phyloP scores from a whole-genome alignment of 129 eudicot species.

The Logfia minima region DNA sequence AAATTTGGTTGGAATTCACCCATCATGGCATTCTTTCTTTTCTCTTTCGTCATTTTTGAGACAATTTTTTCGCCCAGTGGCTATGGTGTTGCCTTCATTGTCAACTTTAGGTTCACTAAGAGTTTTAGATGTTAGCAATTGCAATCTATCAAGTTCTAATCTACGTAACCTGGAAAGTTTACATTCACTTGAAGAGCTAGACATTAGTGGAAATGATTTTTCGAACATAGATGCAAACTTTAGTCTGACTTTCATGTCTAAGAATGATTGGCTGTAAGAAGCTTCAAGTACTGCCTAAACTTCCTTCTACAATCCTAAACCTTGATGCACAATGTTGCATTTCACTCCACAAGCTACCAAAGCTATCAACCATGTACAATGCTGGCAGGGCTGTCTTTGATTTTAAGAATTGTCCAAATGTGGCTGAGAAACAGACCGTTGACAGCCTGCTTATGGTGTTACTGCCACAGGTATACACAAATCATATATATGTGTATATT shows the following conservation, averaged over 20 bases:
- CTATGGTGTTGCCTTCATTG: constrained; percentile 33
- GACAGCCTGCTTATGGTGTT: constrained; percentile 28
- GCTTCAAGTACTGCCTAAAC: constrained; percentile 27
- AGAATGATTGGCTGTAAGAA: constrained; percentile 31
- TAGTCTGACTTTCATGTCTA: constrained; percentile 26
- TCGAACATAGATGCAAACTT: constrained; percentile 29
- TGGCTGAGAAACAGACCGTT: constrained; percentile 13
- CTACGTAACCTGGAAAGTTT: constrained; percentile 23
- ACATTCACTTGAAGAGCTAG: constrained; percentile 34
- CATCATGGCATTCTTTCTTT: constrained; percentile 20
- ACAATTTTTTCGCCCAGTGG: neutral
- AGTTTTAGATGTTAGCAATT: constrained; percentile 31
- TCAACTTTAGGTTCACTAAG: constrained; percentile 31
- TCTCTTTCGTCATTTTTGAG: constrained; percentile 9
- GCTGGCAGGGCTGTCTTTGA: constrained; percentile 26
- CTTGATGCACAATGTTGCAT: constrained; percentile 28
- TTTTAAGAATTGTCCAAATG: constrained; percentile 34
- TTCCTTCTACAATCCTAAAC: constrained; percentile 28
- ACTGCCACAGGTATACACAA: constrained; percentile 28
- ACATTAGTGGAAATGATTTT: constrained; percentile 41
- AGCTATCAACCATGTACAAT: constrained; percentile 14
- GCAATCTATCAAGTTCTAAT: constrained; percentile 25
- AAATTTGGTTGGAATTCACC: constrained; percentile 24
- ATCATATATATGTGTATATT: too few species aligned
- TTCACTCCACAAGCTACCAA: constrained; percentile 29